These are phyloP conservation scores for Aspergillus clavatus DNA, from an alignment of 2,329 filamentous ascomycete species.

Conservation along the genomic window DNA sequence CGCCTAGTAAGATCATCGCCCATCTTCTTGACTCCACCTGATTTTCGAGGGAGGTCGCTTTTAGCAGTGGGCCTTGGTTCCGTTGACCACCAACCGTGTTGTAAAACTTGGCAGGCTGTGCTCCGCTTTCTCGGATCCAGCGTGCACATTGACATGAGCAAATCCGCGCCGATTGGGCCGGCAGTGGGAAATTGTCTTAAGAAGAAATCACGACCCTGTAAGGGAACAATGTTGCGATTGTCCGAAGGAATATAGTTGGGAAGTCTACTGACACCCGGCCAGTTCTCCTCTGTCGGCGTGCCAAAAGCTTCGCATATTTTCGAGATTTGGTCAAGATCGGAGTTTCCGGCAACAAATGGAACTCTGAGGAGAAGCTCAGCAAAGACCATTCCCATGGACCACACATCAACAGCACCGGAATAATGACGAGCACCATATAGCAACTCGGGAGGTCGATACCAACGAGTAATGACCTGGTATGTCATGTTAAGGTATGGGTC, in stretches of 20 bases:
- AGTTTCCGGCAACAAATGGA: slow-evolving; percentile 78
- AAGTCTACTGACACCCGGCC: slow-evolving; percentile 82
- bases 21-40: slow-evolving; percentile 67
- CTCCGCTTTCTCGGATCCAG: slow-evolving; percentile 84
- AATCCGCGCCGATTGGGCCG: slow-evolving; percentile 76
- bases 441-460: slow-evolving; percentile 93
- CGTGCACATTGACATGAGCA: slow-evolving; percentile 77
- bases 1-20: slow-evolving; percentile 76
- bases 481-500: slow-evolving; percentile 90
- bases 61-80: slow-evolving; percentile 80
- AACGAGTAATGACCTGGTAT: slow-evolving; percentile 88
- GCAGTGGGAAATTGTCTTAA: slow-evolving; percentile 71
- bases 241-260: slow-evolving; percentile 72
- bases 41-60: slow-evolving; percentile 73
- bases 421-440: slow-evolving; percentile 89
- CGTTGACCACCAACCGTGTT: slow-evolving; percentile 79
- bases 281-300: slow-evolving; percentile 88
- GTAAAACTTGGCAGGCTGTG: slow-evolving; percentile 69
- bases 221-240: slow-evolving; percentile 51
- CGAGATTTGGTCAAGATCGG: slow-evolving; percentile 78
- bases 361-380: slow-evolving; percentile 80
- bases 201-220: slow-evolving; percentile 66
- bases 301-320: slow-evolving; percentile 82
- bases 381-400: slow-evolving; percentile 89
- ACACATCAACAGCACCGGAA: slow-evolving; percentile 84